These are phyloP conservation scores for Fusarium chlamydosporum DNA, from an alignment of 2,329 filamentous ascomycete species.

Conservation along the genomic window DNA sequence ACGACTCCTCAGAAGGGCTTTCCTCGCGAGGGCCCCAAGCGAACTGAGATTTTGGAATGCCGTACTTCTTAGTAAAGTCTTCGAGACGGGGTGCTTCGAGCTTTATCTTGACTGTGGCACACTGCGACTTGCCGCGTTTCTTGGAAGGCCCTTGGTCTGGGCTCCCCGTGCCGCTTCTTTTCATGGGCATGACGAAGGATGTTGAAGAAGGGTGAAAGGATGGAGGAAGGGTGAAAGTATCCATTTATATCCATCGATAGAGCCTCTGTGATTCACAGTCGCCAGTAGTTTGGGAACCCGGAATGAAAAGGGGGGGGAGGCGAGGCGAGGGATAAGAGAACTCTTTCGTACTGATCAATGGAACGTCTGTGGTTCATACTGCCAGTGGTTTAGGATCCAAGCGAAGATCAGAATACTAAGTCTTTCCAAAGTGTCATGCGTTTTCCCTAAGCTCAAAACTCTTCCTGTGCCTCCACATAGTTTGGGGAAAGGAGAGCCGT, in stretches of 20 bases:
- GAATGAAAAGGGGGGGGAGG: neutral
- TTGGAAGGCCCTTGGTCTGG: neutral
- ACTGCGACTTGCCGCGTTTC: constrained; percentile 9
- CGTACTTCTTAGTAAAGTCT: constrained; percentile 30
- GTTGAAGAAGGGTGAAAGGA: neutral
- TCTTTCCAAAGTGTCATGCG: too few species aligned
- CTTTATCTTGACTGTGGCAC: neutral
- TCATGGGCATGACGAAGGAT: neutral
- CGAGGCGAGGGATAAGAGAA: too few species aligned
- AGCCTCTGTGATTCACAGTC: constrained; percentile 1
- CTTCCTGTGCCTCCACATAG: neutral
- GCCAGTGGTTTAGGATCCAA: too few species aligned
- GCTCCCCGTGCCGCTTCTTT: constrained; percentile 4
- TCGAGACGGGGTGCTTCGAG: constrained; percentile 26
- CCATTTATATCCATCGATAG: neutral
- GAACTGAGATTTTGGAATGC: constrained; percentile 33
- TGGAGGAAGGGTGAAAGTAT: neutral
- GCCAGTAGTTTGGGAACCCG: neutral
- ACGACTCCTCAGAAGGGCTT: constrained; percentile 8
- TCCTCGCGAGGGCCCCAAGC: constrained; percentile 23
- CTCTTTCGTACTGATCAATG: too few species aligned
- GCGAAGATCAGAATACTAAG: too few species aligned
- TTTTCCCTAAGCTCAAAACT: too few species aligned
- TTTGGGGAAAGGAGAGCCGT: neutral
- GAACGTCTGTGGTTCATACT: too few species aligned